phyloP scores from a whole-genome alignment of 306 rosid species.

The Cercis canadensis region DNA sequence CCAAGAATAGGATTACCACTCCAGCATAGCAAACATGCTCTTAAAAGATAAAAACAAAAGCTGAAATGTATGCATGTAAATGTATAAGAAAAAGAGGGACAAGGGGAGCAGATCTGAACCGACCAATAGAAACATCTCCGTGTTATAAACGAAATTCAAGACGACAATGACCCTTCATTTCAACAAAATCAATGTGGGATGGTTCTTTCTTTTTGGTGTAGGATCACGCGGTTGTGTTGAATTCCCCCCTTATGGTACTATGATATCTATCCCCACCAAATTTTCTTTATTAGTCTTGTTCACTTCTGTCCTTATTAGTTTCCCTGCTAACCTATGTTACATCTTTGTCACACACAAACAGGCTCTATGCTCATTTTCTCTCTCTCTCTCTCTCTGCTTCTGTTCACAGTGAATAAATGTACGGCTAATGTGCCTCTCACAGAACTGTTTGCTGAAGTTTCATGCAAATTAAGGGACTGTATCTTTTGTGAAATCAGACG shows the following conservation, averaged over 20 bases:
- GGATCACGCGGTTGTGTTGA: conserved; percentile 54
- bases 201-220: conserved; percentile 42
- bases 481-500: conserved; percentile 59
- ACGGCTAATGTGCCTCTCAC: conserved; percentile 49
- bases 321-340: conserved; percentile 58
- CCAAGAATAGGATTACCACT: no score
- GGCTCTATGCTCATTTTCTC: conserved; percentile 20
- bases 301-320: conserved; percentile 53
- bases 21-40: no score
- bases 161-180: conserved; percentile 71
- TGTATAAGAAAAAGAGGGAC: conserved; percentile 1
- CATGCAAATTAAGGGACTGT: conserved; percentile 62
- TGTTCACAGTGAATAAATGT: conserved; percentile 56
- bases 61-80: not conserved
- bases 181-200: conserved; percentile 59
- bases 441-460: conserved; percentile 73
- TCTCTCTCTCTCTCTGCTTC: conserved; percentile 33
- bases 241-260: conserved; percentile 42
- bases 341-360: conserved; percentile 67
- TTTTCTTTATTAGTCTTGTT: conserved; percentile 46
- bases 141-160: conserved; percentile 63
- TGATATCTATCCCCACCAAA: conserved; percentile 45
- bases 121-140: conserved; percentile 58
- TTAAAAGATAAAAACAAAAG: not conserved
- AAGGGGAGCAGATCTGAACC: conserved; percentile 39